Percentiles rank a stretch among this genome's conserved stretches.
These are phyloP conservation scores for Panellus pusillus DNA, from an alignment of 768 basidiomycete genomes.

Conservation along the genomic window DNA sequence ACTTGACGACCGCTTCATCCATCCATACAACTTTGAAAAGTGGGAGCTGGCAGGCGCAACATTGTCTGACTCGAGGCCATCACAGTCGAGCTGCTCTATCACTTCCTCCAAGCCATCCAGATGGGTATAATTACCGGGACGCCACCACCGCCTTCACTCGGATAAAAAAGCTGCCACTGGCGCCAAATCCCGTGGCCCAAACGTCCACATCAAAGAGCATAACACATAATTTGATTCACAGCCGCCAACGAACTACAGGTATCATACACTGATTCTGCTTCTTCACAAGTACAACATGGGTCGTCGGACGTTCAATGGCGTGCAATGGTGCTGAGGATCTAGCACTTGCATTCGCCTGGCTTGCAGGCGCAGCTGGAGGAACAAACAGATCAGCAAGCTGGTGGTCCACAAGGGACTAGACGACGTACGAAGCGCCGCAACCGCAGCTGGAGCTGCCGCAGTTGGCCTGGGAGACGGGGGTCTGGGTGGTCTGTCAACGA, in stretches of 20 bases:
- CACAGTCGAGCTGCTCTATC: no score
- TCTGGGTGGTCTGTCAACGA: constrained; percentile 31
- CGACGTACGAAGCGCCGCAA: constrained; percentile 52
- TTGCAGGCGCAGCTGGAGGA: constrained; percentile 59
- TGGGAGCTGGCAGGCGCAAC: no score
- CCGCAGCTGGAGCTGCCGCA: constrained; percentile 52
- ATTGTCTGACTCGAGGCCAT: no score
- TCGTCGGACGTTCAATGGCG: background rate
- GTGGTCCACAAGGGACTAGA: background rate
- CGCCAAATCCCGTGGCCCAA: no score
- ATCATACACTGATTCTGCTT: constrained; percentile 20
- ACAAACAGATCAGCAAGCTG: background rate
- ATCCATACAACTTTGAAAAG: no score
- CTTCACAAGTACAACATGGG: constrained; percentile 11
- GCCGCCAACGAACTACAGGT: constrained; percentile 19
- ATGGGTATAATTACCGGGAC: no score
- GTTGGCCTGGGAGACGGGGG: constrained; percentile 41
- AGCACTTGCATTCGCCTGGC: constrained; percentile 50
- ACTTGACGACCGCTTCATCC: no score
- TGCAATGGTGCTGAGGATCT: constrained; percentile 23
- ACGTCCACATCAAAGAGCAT: constrained; percentile 13
- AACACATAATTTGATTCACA: constrained; percentile 18
- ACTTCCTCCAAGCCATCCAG: no score
- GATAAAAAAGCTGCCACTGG: no score
- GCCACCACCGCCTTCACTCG: no score